Evolutionary conservation across 2,329 filamentous ascomycete genomes (phyloP), one percentile per base, ranked within the genome.

Genomic region (Ophiostoma populinum): DNA sequence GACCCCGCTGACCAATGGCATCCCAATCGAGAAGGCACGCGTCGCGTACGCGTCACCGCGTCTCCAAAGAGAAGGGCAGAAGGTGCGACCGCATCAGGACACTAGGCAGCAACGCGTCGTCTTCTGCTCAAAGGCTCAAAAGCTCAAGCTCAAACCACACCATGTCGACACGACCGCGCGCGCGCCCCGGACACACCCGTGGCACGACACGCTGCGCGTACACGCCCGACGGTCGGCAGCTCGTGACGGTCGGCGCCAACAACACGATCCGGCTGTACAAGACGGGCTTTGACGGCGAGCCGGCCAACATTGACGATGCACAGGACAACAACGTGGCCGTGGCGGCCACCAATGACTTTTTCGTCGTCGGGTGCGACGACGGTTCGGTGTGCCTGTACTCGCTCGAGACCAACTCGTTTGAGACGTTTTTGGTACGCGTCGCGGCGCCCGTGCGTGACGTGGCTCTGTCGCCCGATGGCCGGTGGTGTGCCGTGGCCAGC

Each of bases 401-500:
- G n/a, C 66, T 94, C 33, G 65, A 70, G 38, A 72, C 70, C 3
- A 75, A 76, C 48, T 55, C 63, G 19, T 82, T 92, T 56, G 81
- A 92, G 42, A 75, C 77, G 40, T 79, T 92, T 44, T 68, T 98
- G 34, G 68, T 85, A 18, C 75, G 90, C 43, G 81, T 77, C 39
- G 76, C 83, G n/a, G 61, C 94, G 3, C 82, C 90, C 1, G 72
- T 94, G 21, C 72, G 90, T 48, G 85, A 94, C 52, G 63, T 98
- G 35, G 75, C 81, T 4, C 61, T 98, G 11, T 86, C 83, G 3
- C 69, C 73, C 2, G 80, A 95, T 51, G 68, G 71, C 0, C 70
- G 80, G 47, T 95, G 85, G 86, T 81, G 78, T 44, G 90, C 90
- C 20, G 83, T 95, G 18, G 85, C 86, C n/a, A 94, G 86, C 63